Percentiles rank a stretch among this genome's conserved stretches.
Conservation (phyloP, 139 green algal species). For the Volvox africanus region DNA sequence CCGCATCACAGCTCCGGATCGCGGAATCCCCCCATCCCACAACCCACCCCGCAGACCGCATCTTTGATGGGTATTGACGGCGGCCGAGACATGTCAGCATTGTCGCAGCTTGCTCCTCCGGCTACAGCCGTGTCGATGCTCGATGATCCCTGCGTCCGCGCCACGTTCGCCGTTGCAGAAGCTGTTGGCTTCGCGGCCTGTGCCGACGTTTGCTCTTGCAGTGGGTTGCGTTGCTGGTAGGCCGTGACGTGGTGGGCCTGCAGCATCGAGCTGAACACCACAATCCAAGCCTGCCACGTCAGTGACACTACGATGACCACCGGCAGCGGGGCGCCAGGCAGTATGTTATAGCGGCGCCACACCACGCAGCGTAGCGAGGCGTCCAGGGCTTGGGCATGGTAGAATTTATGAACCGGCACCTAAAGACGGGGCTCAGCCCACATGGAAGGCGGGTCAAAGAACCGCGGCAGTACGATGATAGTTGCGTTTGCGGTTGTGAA, state of each 20-base stretch:
- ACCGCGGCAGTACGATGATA: no score
- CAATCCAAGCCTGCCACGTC: conserved; percentile 9
- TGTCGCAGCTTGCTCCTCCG: not conserved
- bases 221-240: not conserved
- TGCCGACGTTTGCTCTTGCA: not conserved
- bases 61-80: no score
- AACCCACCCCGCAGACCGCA: no score
- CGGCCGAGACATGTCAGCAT: no score
- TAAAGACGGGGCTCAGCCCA: not conserved
- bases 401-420: conserved; percentile 8
- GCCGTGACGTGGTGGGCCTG: not conserved
- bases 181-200: not conserved
- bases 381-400: not conserved
- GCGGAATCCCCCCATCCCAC: no score
- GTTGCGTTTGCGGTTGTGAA: no score
- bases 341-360: conserved; percentile 20
- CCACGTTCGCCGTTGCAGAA: not conserved
- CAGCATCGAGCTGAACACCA: conserved; percentile 15
- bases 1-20: no score
- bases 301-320: not conserved
- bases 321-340: not conserved
- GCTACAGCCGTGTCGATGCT: not conserved
- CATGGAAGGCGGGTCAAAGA: no score
- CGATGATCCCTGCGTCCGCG: not conserved
- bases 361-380: not conserved